Base-by-base conservation (phyloP, 2,329 filamentous ascomycete genomes). In the Diplocarpon mali region DNA sequence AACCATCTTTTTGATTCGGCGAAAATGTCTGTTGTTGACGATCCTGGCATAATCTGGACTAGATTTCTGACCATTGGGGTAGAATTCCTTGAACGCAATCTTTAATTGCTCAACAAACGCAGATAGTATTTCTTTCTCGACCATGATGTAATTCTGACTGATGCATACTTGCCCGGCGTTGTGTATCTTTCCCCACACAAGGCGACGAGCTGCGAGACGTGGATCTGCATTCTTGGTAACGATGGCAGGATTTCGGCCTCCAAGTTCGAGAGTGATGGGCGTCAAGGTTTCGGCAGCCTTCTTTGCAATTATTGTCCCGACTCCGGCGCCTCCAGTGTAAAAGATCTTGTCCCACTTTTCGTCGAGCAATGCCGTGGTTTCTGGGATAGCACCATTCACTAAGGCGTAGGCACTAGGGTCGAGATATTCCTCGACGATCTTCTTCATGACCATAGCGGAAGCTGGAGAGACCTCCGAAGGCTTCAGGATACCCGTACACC, bases 331-430 rank as follows among this genome's bases (percentile, higher is more conserved):
- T 44, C 92, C 92, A 1, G 92, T 98, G 69, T 95, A 98, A 70
- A 92, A 89, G 59, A 98, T 93, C 75, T 95, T 96, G 68, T 93
- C 89, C 83, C 89, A 98, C 64, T 90, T 90, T 68, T 88, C 78
- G 46, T 90, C 78, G 29, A 98, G 74, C 36, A 96, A 68, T 11
- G 79, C 80, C 37, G 84, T 86, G 3, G 84, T 88, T 70, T 95
- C 87, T 3, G 81, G 72, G 15, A 95, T 67, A 24, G 70, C 80
- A 48, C 92, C 92, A 62, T 95, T 92, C 54, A 95, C 71, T 47
- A 87, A 76, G 30, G 71, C 68, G 65, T 87, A 95, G 55, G 80
- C 81, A 13, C 78, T 75, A 1, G 78, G 76, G 62, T 96, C 92
- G 42, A 98, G 78, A 32, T 75, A 75, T 34, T 77, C 72, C 59